phyloP scores from a whole-genome alignment of 768 basidiomycete genomes.

The Mycena chlorophos region DNA sequence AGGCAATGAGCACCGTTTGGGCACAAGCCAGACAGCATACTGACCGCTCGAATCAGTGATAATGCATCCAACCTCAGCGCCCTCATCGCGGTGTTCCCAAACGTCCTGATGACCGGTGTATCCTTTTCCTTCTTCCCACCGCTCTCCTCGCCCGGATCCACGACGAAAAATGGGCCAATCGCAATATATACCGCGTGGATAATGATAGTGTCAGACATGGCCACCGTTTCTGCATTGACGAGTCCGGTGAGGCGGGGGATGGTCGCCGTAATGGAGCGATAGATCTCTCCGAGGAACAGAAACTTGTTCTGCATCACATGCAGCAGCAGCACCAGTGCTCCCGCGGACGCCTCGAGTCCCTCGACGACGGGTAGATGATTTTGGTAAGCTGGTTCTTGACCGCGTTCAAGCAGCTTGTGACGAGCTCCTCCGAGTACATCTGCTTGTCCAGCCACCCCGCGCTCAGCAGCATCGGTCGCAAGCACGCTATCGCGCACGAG shows the following conservation, averaged over 20 bases:
- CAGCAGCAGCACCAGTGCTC: conserved; percentile 45
- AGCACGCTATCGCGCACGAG: conserved; percentile 70
- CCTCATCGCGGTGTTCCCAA: conserved; percentile 80
- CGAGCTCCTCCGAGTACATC: conserved; percentile 94
- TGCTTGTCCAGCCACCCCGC: conserved; percentile 65
- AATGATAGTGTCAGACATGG: conserved; percentile 89
- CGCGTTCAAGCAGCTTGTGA: conserved; percentile 71
- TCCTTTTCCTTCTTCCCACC: conserved; percentile 53
- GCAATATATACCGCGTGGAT: conserved; percentile 92
- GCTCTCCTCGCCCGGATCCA: conserved; percentile 57
- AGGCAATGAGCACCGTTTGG: not conserved
- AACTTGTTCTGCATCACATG: conserved; percentile 51
- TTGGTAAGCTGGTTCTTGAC: conserved; percentile 80
- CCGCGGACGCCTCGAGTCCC: conserved; percentile 69
- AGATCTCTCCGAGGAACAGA: conserved; percentile 62
- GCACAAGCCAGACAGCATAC: conserved; percentile 25
- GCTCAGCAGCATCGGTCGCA: conserved; percentile 77
- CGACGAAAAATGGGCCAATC: conserved; percentile 91
- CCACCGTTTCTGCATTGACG: conserved; percentile 66
- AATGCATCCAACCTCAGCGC: conserved; percentile 80
- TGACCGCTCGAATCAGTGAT: conserved; percentile 80
- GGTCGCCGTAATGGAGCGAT: conserved; percentile 69
- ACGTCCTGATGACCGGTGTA: conserved; percentile 58
- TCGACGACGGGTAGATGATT: conserved; percentile 83
- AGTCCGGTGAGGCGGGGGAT: conserved; percentile 76